Evolutionary conservation across 2,329 filamentous ascomycete species (phyloP), one percentile per base, ranked within the genome.

Genomic region (Periconia macrospinosa): DNA sequence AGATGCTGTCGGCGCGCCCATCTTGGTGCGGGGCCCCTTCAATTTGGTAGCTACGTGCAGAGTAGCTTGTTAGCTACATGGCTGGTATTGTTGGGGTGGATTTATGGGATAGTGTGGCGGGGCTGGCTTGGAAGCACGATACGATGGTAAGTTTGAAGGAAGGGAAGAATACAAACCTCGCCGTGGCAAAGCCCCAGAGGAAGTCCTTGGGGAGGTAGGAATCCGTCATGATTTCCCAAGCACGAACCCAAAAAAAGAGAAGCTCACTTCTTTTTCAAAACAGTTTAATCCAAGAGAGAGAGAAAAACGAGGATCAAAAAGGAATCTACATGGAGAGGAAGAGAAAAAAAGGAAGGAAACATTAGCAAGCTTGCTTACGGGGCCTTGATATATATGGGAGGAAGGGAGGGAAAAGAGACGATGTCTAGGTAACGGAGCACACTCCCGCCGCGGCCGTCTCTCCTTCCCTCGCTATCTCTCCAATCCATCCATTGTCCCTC

Each of bases 1-100:
- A 95, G 73, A 95, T 94, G 57, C 88, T 91, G 50, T 90, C 86
- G 19, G 84, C 88, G 59, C 91, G 89, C 60, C 91, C 91, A 70
- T 93, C 91, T 68, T 87, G 83, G 45, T 88, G 79, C 40, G 82
- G 79, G 45, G 86, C 86, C 53, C 91, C 91, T 79, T 96, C 91
- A 63, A 96, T 89, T 73, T 96, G 91, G 79, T 94, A 95, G 70
- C 91, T 94, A 69, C 40, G 44, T n/a, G 46, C 54, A 43, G 52
- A 56, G 41, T 49, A 33, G 30, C 30, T 13, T 13, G 33, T 71
- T 54, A 69, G 67, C 55, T 61, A 50, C 44, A 53, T n/a, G n/a
- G n/a, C n/a, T n/a, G n/a, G n/a, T n/a, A n/a, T n/a, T n/a, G n/a
- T n/a, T n/a, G n/a, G n/a, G n/a, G n/a, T n/a, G n/a, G n/a, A n/a